phyloP scores from a whole-genome alignment of 139 green algal genomes.

The Bryopsis sp. region DNA sequence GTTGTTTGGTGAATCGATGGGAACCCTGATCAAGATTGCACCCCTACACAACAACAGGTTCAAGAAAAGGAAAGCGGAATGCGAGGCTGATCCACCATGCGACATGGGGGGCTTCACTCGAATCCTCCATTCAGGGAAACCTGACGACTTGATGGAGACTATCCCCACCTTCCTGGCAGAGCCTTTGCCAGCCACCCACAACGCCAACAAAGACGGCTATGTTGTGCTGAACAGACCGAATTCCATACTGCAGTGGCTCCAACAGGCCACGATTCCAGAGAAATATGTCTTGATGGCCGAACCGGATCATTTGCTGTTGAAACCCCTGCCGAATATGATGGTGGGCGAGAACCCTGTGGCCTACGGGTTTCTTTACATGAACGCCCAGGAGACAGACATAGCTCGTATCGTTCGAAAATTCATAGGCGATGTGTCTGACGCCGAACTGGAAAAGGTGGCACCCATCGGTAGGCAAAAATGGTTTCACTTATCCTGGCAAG shows the following conservation, averaged over 20 bases:
- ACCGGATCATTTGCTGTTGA: constrained; percentile 91
- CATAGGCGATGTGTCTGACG: constrained; percentile 32
- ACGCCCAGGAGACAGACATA: constrained; percentile 38
- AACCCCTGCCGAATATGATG: constrained; percentile 93
- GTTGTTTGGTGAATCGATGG: background rate
- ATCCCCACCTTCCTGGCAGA: constrained; percentile 91
- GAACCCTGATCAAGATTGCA: background rate
- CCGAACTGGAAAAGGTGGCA: constrained; percentile 61
- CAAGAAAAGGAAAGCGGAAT: constrained; percentile 65
- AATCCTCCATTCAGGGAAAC: constrained; percentile 77
- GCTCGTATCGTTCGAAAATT: constrained; percentile 29
- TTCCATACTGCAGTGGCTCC: constrained; percentile 86
- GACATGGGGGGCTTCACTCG: constrained; percentile 85
- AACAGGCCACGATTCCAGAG: constrained; percentile 67
- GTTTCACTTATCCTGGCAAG: no score
- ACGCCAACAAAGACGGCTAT: constrained; percentile 68
- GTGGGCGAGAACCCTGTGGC: constrained; percentile 36
- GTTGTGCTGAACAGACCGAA: constrained; percentile 92
- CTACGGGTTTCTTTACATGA: constrained; percentile 99
- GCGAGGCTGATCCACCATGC: constrained; percentile 46
- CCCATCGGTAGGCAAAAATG: no score
- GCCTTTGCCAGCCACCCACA: constrained; percentile 58
- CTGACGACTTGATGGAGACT: constrained; percentile 91
- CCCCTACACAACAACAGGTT: constrained; percentile 32
- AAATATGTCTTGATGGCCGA: constrained; percentile 93